phyloP scores from a whole-genome alignment of 305 asterid species.

The Fraxinus sp. region DNA sequence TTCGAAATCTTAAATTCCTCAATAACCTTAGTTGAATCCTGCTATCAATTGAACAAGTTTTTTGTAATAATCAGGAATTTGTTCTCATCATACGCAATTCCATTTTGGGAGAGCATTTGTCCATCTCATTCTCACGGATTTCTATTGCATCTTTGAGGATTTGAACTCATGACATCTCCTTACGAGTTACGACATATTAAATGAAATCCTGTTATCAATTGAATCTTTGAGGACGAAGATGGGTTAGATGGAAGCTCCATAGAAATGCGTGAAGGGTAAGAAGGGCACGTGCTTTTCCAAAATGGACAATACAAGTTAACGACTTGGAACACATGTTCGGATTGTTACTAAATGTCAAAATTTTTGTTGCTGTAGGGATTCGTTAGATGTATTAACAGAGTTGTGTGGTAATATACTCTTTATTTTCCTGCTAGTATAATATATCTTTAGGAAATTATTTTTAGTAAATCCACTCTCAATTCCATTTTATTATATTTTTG shows the following conservation, averaged over 20 bases:
- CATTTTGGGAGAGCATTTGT: neutral
- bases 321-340: neutral
- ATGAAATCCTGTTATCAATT: neutral
- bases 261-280: no score
- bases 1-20: neutral
- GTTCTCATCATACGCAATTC: neutral
- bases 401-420: neutral
- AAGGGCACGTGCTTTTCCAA: neutral
- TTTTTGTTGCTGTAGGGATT: neutral
- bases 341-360: neutral
- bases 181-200: no score
- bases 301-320: no score
- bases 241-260: no score
- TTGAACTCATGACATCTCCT: neutral
- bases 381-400: neutral
- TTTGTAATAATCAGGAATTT: no score
- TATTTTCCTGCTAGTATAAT: neutral
- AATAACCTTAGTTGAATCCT: neutral
- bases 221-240: neutral
- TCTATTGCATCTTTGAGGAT: neutral
- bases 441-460: neutral
- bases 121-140: neutral
- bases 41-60: neutral
- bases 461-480: neutral
- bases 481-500: neutral